phyloP scores from a whole-genome alignment of 805 yeast species.

The Candida coleopterorum region DNA sequence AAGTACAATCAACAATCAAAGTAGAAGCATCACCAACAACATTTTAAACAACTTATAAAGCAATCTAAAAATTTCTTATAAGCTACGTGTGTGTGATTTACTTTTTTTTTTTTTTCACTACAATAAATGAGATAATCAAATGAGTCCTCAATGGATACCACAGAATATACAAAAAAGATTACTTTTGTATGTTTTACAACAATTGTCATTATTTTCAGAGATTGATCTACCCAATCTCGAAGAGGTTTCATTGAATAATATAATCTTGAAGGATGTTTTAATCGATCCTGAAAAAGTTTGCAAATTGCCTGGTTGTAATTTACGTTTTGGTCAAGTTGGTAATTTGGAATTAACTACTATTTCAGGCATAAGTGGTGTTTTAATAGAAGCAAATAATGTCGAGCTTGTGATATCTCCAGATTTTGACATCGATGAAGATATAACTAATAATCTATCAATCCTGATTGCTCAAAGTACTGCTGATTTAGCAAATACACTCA shows the following conservation, averaged over 20 bases:
- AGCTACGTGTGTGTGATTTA: too few relatives aligned
- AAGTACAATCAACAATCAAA: too few relatives aligned
- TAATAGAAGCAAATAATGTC: conserved; percentile 53
- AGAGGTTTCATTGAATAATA: conserved; percentile 58
- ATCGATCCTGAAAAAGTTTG: conserved; percentile 68
- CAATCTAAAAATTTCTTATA: too few relatives aligned
- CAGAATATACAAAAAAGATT: conserved; percentile 81
- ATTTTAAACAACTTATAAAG: too few relatives aligned
- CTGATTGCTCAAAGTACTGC: conserved; percentile 70
- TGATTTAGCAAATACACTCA: conserved; percentile 61
- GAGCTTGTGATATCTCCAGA: conserved; percentile 39
- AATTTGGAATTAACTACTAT: conserved; percentile 43
- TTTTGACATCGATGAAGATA: conserved; percentile 24
- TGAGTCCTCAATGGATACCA: conserved; percentile 62
- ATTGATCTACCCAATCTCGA: conserved; percentile 78
- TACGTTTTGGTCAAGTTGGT: conserved; percentile 58
- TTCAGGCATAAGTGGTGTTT: conserved; percentile 63
- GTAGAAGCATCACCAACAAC: too few relatives aligned
- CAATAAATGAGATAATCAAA: conserved; percentile 7
- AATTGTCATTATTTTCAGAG: conserved; percentile 75
- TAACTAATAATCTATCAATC: conserved; percentile 34
- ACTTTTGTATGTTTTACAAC: conserved; percentile 73
- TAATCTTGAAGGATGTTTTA: conserved; percentile 54
- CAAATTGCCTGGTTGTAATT: conserved; percentile 55
- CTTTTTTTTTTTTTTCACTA: too few relatives aligned